A percentile compares a stretch with the other conserved stretches of the same genome.
Evolutionary conservation across 2,329 filamentous ascomycete species (phyloP).

Genomic region (Exophiala oligosperma): DNA sequence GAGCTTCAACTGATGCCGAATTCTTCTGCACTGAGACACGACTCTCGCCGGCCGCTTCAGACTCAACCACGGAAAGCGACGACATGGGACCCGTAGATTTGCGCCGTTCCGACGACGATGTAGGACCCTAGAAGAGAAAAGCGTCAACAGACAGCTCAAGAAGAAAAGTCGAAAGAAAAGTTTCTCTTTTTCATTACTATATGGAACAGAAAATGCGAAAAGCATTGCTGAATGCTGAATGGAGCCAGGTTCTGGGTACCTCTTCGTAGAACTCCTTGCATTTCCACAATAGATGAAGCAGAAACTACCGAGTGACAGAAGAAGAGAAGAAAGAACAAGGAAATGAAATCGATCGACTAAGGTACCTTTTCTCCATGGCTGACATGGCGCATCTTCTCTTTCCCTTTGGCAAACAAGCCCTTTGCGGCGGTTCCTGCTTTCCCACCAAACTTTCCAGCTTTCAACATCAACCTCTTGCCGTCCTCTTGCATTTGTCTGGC

Average conservation of each 20-base stretch:
- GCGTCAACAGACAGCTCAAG: constrained; percentile 21
- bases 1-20: constrained; percentile 18
- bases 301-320: constrained; percentile 9
- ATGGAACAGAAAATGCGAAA: constrained; percentile 7
- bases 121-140: constrained; percentile 22
- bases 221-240: constrained; percentile 5
- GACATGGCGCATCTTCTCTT: constrained; percentile 71
- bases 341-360: constrained; percentile 57
- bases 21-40: constrained; percentile 11
- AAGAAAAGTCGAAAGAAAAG: constrained; percentile 9
- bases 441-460: constrained; percentile 69
- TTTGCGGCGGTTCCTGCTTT: constrained; percentile 80
- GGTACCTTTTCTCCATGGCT: constrained; percentile 79
- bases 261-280: constrained; percentile 8
- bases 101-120: constrained; percentile 11
- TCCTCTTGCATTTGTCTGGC: constrained; percentile 69
- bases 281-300: constrained; percentile 10
- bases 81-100: constrained; percentile 13
- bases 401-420: constrained; percentile 86
- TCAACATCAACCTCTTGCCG: constrained; percentile 85
- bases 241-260: constrained; percentile 6
- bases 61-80: constrained; percentile 6
- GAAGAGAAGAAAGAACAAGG: constrained; percentile 14
- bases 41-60: constrained; percentile 13
- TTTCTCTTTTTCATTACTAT: constrained; percentile 24